These are phyloP conservation scores for Celoporthe dispersa DNA, from an alignment of 2,329 filamentous ascomycete genomes.

Conservation along the genomic window DNA sequence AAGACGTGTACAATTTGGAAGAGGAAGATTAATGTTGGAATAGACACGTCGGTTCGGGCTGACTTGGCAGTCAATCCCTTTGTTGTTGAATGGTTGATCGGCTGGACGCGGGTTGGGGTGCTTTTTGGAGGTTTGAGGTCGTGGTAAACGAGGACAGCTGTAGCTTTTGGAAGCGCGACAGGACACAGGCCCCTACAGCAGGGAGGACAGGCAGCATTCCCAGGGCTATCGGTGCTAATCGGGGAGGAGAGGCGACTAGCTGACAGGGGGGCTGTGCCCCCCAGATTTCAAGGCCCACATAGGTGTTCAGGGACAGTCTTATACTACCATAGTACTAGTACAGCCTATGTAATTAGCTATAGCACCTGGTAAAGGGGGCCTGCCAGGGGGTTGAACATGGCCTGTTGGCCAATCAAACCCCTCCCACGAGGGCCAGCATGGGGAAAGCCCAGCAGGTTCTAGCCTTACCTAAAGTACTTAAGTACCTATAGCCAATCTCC, in stretches of 20 bases:
- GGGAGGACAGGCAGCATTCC: constrained; percentile 4
- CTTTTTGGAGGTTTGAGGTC: constrained; percentile 8
- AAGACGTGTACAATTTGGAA: background rate
- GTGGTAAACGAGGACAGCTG: constrained; percentile 19
- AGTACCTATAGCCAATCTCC: constrained; percentile 5
- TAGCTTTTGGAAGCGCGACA: constrained; percentile 9
- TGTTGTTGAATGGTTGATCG: background rate
- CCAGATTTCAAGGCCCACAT: background rate
- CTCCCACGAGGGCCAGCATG: background rate
- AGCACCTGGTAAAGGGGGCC: constrained; percentile 6
- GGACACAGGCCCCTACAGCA: background rate
- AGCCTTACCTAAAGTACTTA: no score
- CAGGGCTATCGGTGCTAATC: background rate
- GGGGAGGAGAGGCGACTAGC: background rate
- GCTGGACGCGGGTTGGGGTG: background rate
- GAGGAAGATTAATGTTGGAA: background rate
- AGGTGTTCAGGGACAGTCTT: constrained; percentile 2
- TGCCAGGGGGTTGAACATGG: background rate
- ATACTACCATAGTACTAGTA: background rate
- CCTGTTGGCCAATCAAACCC: background rate
- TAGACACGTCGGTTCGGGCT: background rate
- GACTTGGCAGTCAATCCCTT: background rate
- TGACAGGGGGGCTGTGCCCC: constrained; percentile 1
- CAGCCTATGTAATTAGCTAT: background rate
- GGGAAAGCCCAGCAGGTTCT: constrained; percentile 3